Evolutionary conservation across 768 basidiomycete species (phyloP), one percentile per base, ranked within the genome.

Genomic region (Austroboletus festivus): DNA sequence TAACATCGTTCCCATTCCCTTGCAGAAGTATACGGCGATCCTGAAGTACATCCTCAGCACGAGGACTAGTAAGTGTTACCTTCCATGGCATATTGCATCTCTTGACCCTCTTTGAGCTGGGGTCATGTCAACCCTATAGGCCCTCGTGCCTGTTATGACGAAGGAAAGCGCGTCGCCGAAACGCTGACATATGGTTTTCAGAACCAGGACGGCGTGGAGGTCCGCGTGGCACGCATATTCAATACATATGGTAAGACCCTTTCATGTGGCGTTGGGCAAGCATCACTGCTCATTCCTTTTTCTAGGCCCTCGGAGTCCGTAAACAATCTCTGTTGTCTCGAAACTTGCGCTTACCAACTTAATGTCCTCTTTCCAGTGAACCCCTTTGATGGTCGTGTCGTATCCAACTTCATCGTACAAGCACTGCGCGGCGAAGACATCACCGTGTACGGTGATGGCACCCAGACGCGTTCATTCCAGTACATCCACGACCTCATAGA

Each of bases 81-180:
- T 38, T 1, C 34, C 38, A 6, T 28, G 13, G 41, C 31, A 8
- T 18, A 35, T 37, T 31, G 54, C 30, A 56, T 54, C 8, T 62
- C 49, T 21, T 57, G 51, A 53, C 55, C 43, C 39, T 33, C 52
- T 40, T 48, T 46, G 48, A 93, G 91, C 69, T 96, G 93, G 93
- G 94, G 93, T 40, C 86, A 98, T 69, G 96, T 99, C 63, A 99
- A 99, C 75, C 93, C 93, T 37, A 96, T 94, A 59, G 96, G 96
- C 20, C 90, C 91, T 51, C 89, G 96, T 53, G 94, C 95, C n/a
- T 99, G 96, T 71, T 99, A 99, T 65, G 96, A 99, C 63, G 96
- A 99, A 71, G 96, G 96, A 42, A 99, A 99, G 74, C 93, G 96
- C 59, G 95, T 98, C 33, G 95, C 96, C 34, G 96, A 99, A 73